phyloP scores from a whole-genome alignment of 305 asterid genomes.

The Rubia balearica region DNA sequence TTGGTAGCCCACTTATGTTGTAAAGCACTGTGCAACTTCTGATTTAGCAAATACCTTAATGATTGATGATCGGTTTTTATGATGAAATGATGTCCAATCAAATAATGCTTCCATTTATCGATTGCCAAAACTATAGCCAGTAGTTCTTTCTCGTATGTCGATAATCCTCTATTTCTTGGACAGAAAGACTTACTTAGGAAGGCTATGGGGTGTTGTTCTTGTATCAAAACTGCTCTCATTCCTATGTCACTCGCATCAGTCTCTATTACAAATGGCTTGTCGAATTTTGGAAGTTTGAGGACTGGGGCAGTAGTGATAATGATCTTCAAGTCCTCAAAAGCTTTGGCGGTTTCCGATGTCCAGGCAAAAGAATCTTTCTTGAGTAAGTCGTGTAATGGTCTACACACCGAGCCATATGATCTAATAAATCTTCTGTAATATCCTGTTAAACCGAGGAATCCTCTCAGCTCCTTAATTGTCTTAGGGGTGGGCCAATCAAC shows the following conservation, averaged over 20 bases:
- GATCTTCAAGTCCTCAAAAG: neutral
- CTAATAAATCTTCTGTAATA: neutral
- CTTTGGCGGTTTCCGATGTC: neutral
- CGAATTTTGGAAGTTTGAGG: neutral
- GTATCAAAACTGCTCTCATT: too few relatives aligned
- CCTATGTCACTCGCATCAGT: too few relatives aligned
- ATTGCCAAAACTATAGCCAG: neutral
- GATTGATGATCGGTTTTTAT: neutral
- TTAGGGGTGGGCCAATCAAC: neutral
- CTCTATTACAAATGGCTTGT: neutral
- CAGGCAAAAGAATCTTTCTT: neutral
- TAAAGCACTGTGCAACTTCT: neutral
- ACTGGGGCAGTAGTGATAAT: neutral
- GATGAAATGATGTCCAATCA: neutral
- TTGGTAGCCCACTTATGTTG: slow-evolving; percentile 14
- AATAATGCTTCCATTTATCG: neutral
- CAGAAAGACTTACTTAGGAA: neutral
- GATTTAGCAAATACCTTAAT: neutral
- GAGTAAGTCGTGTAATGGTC: neutral
- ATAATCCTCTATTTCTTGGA: neutral
- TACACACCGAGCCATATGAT: neutral
- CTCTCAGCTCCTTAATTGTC: too few relatives aligned
- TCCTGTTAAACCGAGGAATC: too few relatives aligned
- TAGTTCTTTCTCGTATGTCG: neutral
- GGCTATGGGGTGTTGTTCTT: neutral